Conservation (phyloP, 768 basidiomycete genomes). For the Leccinum rimulosum region DNA sequence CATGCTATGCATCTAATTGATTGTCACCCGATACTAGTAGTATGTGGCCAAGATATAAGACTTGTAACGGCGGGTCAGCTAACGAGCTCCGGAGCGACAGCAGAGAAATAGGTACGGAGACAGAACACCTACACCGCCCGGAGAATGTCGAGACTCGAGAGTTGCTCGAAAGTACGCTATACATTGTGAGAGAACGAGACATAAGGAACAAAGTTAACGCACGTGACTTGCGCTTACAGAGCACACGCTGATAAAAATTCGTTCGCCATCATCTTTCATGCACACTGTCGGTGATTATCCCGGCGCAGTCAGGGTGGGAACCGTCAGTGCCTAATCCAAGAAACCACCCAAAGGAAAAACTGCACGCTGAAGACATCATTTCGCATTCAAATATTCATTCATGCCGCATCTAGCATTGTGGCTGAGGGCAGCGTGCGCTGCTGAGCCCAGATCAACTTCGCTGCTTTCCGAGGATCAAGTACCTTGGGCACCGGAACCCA, state of each 20-base stretch:
- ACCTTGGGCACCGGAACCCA: neutral
- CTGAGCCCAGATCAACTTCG: neutral
- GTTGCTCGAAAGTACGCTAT: neutral
- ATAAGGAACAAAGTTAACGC: constrained; percentile 4
- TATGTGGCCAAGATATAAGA: neutral
- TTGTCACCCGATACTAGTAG: neutral
- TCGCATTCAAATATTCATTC: constrained; percentile 6
- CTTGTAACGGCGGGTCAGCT: neutral
- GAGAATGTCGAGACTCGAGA: neutral
- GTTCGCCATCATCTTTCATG: neutral
- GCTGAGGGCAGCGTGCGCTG: neutral
- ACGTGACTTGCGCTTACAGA: constrained; percentile 11
- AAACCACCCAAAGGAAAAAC: neutral
- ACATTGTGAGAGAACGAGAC: neutral
- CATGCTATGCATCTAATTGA: neutral
- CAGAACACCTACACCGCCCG: neutral
- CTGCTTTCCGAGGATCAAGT: constrained; percentile 15
- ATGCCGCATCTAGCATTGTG: neutral
- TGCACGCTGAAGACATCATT: neutral
- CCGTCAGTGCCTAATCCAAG: neutral
- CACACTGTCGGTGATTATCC: neutral
- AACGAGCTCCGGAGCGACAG: neutral
- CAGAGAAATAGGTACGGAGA: neutral
- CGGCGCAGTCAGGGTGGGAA: neutral
- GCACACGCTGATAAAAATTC: neutral